Base-by-base conservation (phyloP, 148 eudicot species). In the Chenopodium suecicum region DNA sequence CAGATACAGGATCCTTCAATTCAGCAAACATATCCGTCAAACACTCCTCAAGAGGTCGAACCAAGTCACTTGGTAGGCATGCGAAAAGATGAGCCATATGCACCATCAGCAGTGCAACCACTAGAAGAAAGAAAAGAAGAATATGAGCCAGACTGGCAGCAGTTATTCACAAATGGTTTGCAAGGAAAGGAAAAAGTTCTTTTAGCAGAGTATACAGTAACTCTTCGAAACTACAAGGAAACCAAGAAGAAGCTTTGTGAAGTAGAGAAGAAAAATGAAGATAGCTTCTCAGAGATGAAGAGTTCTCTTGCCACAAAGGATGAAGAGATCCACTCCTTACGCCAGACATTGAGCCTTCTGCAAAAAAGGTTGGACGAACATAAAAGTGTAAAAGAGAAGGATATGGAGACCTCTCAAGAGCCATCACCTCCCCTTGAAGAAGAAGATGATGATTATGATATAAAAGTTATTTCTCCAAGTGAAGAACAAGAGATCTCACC, bases 101-200 rank as follows among this genome's bases (percentile, higher is more conserved):
- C 50, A 14, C 77, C 85, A 48, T 52, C 44, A 25, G 68, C 75
- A 17, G 54, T 19, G 46, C 52, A 54, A 78, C 78, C 60, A 77
- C 67, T 44, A 2, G 82, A 74, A 63, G 48, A 78, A 70, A 77
- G 70, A 16, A 82, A 83, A 47, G 52, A 84, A 41, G 90, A 83
- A 14, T 90, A 88, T 77, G 94, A 89, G 65, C 80, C 83, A 11
- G 87, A 86, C 74, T 95, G 98, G 98, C 89, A 87, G 76, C 83
- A 91, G 74, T 82, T 92, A 87, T 90, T 92, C 79, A 81, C 85
- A 80, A 85, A 83, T 32, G 95, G 95, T 13, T 54, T 88, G 78
- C 94, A 91, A 80, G 92, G 92, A 62, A 91, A 89, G 84, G 97
- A 96, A 73, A 90, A 88, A 78, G 82, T 96, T 82, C 88, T 96